These are phyloP conservation scores for Volutella citrinella DNA, from an alignment of 2,329 filamentous ascomycete genomes.

Conservation along the genomic window DNA sequence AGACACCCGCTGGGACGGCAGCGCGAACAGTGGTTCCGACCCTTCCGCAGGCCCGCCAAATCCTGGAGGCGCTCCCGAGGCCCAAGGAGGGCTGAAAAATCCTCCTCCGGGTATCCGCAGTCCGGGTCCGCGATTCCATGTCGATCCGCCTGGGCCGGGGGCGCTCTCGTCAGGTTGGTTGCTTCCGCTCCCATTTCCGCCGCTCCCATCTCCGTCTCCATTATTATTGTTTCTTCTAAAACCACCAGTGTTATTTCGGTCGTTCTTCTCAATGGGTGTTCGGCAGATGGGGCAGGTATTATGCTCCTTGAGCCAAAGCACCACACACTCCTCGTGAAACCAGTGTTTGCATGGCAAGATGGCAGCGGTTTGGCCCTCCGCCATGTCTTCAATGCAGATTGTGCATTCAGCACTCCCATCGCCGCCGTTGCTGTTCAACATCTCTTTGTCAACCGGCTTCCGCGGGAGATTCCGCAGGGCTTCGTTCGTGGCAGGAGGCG, in stretches of 20 bases:
- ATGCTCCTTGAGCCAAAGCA: constrained; percentile 82
- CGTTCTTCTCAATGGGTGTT: constrained; percentile 48
- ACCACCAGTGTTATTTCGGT: constrained; percentile 15
- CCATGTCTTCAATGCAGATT: constrained; percentile 88
- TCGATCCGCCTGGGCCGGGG: constrained; percentile 10
- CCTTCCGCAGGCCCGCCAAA: constrained; percentile 5
- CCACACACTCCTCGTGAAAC: constrained; percentile 84
- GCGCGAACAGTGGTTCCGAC: too few relatives aligned
- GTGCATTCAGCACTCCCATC: constrained; percentile 79
- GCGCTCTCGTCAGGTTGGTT: constrained; percentile 11
- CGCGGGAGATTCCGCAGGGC: constrained; percentile 73
- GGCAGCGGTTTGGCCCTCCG: constrained; percentile 69
- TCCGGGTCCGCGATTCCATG: too few relatives aligned
- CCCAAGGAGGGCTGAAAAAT: too few relatives aligned
- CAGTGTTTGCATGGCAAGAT: constrained; percentile 86
- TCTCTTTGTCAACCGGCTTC: constrained; percentile 64
- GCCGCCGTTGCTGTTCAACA: constrained; percentile 63
- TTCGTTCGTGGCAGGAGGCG: constrained; percentile 73
- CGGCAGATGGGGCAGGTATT: constrained; percentile 89
- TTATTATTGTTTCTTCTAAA: constrained; percentile 13
- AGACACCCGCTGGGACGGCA: constrained; percentile 16
- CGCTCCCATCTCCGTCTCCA: not conserved
- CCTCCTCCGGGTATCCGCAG: too few relatives aligned
- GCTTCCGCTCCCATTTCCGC: constrained; percentile 4
- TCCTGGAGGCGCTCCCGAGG: constrained; percentile 6